A percentile compares a stretch with the other conserved stretches of the same genome.
These are phyloP conservation scores for Sporobolomyces phaffii DNA, from an alignment of 768 basidiomycete genomes.

Conservation along the genomic window DNA sequence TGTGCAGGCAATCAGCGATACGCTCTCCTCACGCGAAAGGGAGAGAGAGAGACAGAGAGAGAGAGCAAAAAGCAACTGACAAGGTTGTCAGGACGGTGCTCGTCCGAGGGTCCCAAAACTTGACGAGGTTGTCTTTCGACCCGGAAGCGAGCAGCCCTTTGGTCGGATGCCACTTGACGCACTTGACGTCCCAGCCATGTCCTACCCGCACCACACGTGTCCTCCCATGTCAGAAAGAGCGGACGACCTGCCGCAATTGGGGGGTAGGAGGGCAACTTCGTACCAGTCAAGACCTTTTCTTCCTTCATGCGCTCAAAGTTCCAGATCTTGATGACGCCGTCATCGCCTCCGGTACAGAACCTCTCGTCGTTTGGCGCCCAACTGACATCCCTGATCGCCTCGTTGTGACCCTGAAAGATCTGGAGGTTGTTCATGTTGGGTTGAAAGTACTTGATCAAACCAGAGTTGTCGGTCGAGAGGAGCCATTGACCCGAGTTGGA, in stretches of 20 bases:
- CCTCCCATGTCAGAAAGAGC: neutral
- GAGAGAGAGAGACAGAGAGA: neutral
- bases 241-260: neutral
- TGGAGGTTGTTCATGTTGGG: conserved; percentile 98
- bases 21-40: neutral
- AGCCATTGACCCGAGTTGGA: conserved; percentile 91
- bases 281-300: conserved; percentile 79
- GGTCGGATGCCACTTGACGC: conserved; percentile 96
- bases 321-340: conserved; percentile 92
- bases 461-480: conserved; percentile 83
- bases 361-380: conserved; percentile 87
- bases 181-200: conserved; percentile 99
- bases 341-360: conserved; percentile 93
- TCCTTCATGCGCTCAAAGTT: conserved; percentile 83
- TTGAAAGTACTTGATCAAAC: conserved; percentile 97
- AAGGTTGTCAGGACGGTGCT: conserved; percentile 83
- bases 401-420: conserved; percentile 87
- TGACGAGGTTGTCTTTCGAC: conserved; percentile 95
- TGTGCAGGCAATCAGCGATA: no score
- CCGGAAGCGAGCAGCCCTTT: conserved; percentile 92
- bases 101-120: conserved; percentile 98
- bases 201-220: conserved; percentile 51
- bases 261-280: neutral
- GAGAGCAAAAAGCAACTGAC: conserved; percentile 51
- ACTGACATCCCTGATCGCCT: conserved; percentile 82